phyloP scores from a whole-genome alignment of 441 rosid species.

The Aquilaria agallochum region DNA sequence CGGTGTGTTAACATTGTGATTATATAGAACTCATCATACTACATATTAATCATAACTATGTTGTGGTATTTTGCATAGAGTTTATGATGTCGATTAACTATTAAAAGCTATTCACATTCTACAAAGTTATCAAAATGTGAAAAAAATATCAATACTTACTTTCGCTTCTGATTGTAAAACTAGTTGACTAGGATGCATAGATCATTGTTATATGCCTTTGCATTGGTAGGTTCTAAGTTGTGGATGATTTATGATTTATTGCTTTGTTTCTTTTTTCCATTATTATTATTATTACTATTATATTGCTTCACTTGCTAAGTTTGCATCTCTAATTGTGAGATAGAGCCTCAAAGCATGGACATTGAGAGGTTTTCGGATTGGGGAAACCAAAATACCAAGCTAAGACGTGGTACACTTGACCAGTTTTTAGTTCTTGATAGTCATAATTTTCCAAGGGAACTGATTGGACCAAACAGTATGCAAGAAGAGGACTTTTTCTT shows the following conservation, averaged over 20 bases:
- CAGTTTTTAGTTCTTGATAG: conserved; percentile 40
- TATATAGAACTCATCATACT: neutral
- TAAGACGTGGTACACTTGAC: conserved; percentile 38
- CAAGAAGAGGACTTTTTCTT: no score
- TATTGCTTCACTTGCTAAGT: no score
- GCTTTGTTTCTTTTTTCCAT: conserved; percentile 1
- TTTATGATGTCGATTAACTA: no score
- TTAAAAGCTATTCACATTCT: no score
- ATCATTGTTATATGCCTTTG: neutral
- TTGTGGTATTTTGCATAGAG: no score
- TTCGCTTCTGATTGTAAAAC: neutral
- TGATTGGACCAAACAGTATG: no score
- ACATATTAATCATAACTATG: neutral
- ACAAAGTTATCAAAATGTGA: no score
- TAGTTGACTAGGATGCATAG: neutral
- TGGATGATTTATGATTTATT: neutral
- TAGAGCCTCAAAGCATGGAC: conserved; percentile 47
- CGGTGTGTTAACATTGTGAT: neutral
- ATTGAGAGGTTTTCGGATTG: conserved; percentile 67
- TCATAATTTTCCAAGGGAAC: conserved; percentile 62
- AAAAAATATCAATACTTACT: neutral
- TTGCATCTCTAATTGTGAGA: conserved; percentile 11
- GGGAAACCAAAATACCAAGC: conserved; percentile 37
- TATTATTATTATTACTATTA: no score
- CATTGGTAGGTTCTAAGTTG: neutral